Percentiles rank a stretch among this genome's conserved stretches.
Evolutionary conservation across 1,139 yeast genomes (phyloP).

Genomic region (Lodderomyces metapsilosis): DNA sequence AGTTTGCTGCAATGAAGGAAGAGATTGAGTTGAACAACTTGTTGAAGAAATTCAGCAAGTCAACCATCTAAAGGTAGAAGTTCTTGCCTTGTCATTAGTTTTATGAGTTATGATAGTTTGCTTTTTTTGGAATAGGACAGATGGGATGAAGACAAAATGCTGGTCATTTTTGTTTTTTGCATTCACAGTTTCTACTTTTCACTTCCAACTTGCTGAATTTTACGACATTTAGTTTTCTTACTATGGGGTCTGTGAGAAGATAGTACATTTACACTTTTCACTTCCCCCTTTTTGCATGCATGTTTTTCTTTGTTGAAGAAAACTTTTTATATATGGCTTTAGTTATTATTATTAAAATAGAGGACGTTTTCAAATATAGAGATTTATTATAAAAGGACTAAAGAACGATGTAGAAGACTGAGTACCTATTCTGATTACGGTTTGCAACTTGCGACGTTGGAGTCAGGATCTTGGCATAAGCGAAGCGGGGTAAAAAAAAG

Average conservation of each 20-base stretch:
- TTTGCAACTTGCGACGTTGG: no score
- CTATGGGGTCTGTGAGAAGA: background rate
- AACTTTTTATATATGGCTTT: background rate
- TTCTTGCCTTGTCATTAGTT: background rate
- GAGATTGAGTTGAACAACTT: slow-evolving; percentile 39
- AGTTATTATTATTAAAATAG: background rate
- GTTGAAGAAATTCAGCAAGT: slow-evolving; percentile 22
- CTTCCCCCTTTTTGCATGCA: no score
- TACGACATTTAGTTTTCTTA: background rate
- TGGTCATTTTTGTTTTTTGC: background rate
- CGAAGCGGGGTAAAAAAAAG: no score
- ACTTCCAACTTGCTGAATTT: background rate
- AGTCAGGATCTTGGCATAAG: no score
- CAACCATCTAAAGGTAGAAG: background rate
- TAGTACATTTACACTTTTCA: background rate
- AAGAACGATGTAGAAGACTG: background rate
- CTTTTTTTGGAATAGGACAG: background rate
- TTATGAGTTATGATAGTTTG: background rate
- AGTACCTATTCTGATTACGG: background rate
- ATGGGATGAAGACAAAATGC: background rate
- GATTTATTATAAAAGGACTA: background rate
- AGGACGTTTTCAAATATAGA: background rate
- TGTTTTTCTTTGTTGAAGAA: no score
- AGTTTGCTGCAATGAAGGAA: slow-evolving; percentile 42
- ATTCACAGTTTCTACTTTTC: no score